Conservation (phyloP, 208 protist genomes). For the Paratrypanosoma confusum region DNA sequence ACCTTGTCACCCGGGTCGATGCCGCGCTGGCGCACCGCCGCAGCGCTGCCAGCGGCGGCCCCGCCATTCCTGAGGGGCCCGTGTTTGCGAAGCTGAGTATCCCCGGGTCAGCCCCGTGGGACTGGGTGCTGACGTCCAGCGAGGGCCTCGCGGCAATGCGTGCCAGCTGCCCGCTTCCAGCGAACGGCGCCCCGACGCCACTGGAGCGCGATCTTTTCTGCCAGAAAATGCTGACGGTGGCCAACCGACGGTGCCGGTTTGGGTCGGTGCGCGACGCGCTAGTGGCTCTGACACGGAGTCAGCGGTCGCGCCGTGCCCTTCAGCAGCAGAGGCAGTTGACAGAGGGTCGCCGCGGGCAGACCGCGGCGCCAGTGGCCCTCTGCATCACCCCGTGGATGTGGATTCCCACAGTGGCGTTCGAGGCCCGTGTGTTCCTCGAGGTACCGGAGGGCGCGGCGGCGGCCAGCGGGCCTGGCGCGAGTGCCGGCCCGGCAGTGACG, state of each 20-base stretch:
- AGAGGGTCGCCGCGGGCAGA: neutral
- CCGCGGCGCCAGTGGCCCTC: slow-evolving; percentile 15
- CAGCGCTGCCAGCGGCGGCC: neutral
- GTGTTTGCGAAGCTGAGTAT: slow-evolving; percentile 64
- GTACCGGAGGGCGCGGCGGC: too few relatives aligned
- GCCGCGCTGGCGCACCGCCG: too few relatives aligned
- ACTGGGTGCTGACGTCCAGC: slow-evolving; percentile 40
- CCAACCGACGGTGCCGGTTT: slow-evolving; percentile 71
- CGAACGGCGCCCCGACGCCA: slow-evolving; percentile 63
- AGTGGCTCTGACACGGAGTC: slow-evolving; percentile 30
- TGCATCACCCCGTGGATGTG: slow-evolving; percentile 65
- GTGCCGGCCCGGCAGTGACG: too few relatives aligned
- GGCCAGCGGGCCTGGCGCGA: too few relatives aligned
- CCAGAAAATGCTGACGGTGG: slow-evolving; percentile 50
- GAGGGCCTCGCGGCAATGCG: slow-evolving; percentile 34
- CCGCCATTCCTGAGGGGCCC: neutral
- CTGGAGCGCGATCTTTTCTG: slow-evolving; percentile 69
- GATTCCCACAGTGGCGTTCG: slow-evolving; percentile 59
- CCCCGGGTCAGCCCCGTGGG: slow-evolving; percentile 71
- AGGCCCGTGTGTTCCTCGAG: slow-evolving; percentile 56
- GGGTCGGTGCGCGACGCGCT: slow-evolving; percentile 29
- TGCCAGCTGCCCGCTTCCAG: slow-evolving; percentile 40
- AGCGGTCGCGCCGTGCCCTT: slow-evolving; percentile 26
- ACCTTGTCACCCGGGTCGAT: too few relatives aligned
- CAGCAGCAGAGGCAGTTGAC: neutral